Evolutionary conservation across 345 rosid species (phyloP).

Genomic region (Eucalyptus curtisii): DNA sequence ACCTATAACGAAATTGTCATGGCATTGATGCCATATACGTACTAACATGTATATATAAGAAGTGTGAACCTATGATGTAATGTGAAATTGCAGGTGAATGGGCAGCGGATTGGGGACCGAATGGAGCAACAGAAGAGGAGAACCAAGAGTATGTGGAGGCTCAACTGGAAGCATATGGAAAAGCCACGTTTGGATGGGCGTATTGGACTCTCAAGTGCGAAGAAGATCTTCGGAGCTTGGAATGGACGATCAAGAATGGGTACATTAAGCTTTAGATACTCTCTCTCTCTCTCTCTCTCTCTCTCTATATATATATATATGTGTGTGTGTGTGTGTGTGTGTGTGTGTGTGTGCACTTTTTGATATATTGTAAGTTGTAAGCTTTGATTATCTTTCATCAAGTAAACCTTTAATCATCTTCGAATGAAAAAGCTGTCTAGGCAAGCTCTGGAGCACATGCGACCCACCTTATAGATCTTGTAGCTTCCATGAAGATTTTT

Average conservation of each 20-base stretch:
- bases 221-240: constrained; percentile 27
- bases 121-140: constrained; percentile 29
- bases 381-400: not conserved
- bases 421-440: not conserved
- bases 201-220: constrained; percentile 48
- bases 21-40: not conserved
- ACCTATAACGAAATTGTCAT: not conserved
- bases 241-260: constrained; percentile 55
- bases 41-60: not conserved
- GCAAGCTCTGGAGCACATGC: not conserved
- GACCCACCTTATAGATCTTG: not conserved
- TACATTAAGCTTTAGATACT: constrained; percentile 20
- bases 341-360: not conserved
- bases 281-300: too few species aligned
- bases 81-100: constrained; percentile 37
- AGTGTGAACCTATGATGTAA: not conserved
- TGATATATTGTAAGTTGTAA: not conserved
- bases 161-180: constrained; percentile 29
- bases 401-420: not conserved
- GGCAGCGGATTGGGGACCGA: constrained; percentile 46
- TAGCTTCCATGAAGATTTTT: not conserved
- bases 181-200: constrained; percentile 68
- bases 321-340: too few species aligned
- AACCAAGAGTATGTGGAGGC: constrained; percentile 30
- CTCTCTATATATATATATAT: not conserved